phyloP scores from a whole-genome alignment of 768 basidiomycete genomes.

The Phaffia australis region DNA sequence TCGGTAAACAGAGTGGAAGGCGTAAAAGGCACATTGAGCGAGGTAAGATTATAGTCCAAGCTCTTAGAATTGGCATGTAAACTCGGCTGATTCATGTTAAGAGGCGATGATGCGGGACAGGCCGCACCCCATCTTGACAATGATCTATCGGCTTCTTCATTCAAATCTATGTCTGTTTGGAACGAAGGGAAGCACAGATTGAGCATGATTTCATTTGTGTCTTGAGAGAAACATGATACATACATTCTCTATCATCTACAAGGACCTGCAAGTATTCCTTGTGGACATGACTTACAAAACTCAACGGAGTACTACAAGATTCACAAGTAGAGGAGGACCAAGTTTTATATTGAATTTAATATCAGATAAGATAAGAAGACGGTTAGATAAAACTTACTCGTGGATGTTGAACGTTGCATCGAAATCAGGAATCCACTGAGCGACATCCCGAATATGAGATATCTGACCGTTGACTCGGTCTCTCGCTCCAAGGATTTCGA shows the following conservation, averaged over 20 bases:
- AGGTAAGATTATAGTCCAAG: slow-evolving; percentile 6
- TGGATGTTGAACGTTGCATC: slow-evolving; percentile 32
- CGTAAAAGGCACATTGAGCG: slow-evolving; percentile 5
- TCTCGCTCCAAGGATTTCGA: slow-evolving; percentile 29
- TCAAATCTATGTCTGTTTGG: slow-evolving; percentile 27
- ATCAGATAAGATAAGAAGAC: not conserved
- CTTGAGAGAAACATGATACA: slow-evolving; percentile 8
- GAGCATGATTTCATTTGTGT: slow-evolving; percentile 1
- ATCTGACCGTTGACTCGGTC: slow-evolving; percentile 31
- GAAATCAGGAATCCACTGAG: slow-evolving; percentile 29
- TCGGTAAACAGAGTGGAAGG: slow-evolving; percentile 6
- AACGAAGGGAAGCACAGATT: too few relatives aligned
- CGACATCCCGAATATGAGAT: slow-evolving; percentile 27
- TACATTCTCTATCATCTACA: slow-evolving; percentile 33
- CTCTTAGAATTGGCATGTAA: slow-evolving; percentile 9
- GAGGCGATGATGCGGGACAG: slow-evolving; percentile 11
- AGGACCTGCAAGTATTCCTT: slow-evolving; percentile 30
- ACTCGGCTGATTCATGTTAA: not conserved
- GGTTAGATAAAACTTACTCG: slow-evolving; percentile 10
- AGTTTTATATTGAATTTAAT: too few relatives aligned
- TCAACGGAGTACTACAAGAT: slow-evolving; percentile 29
- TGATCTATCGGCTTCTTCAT: slow-evolving; percentile 23
- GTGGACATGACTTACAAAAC: slow-evolving; percentile 29
- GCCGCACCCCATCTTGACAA: slow-evolving; percentile 25
- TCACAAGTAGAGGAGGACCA: slow-evolving; percentile 22